Base-by-base conservation (phyloP, 495 filamentous ascomycete species). In the Podospora bellae-mahoneyi region DNA sequence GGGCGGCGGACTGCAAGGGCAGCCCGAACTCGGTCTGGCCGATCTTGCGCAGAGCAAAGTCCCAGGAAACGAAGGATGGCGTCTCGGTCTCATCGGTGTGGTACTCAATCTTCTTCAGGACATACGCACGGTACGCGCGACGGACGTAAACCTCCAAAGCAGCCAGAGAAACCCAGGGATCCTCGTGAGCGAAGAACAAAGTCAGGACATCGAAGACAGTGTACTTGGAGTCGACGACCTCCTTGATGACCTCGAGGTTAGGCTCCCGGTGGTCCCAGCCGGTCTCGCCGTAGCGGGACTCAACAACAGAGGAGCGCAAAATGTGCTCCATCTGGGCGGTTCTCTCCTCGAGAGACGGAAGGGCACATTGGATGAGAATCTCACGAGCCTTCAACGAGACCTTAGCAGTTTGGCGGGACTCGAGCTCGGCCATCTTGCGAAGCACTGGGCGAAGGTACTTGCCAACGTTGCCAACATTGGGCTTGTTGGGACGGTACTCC, bases 301-400 rank as follows among this genome's bases (percentile, higher is more conserved):
- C 93, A 6, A 97, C 88, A n/a, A 99, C 95, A 2, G 96, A 94
- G 44, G 95, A 96, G 54, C 94, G 92, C 39, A 99, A 86, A 72
- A 99, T 99, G 79, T 97, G 94, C 81, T 98, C 96, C 95, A 99
- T 97, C 81, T 99, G 95, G 44, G 90, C 87, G 6, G 91, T 89
- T 70, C 95, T 87, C 84, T 99, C 95, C 77, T 98, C 95, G 26
- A 99, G 84, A 5, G 96, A 98, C 0, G 95, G 95, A 75, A 99
- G 85, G 39, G 95, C 94, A 71, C 92, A 97, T 80, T 98, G 95
- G 67, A 99, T 99, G 61, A 98, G 86, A 32, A 98, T 89, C 78
- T 99, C 95, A 72, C 95, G 91, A 44, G 95, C 94, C 84, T 98
- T 98, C 73, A 98, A 86, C 0, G 94, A 91, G 44, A 99, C 94